Evolutionary conservation across 164 flowering plant species (phyloP).

Genomic region (Cinnamomum chago): DNA sequence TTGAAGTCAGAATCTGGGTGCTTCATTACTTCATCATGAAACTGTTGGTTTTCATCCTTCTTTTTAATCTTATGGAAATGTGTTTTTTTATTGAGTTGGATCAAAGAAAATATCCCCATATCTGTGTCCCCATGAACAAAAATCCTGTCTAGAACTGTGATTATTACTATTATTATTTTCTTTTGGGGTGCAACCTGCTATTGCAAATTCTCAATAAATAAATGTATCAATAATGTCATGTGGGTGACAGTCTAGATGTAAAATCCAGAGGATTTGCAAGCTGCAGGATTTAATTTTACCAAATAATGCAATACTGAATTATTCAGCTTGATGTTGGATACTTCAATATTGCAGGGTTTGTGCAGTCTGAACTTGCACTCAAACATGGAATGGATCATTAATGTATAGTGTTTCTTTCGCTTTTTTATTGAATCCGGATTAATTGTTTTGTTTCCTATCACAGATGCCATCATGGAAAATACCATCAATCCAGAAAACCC

Average conservation of each 20-base stretch:
- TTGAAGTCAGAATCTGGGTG: not conserved
- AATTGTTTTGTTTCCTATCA: not conserved
- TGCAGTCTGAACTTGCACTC: too few relatives aligned
- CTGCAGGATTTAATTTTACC: not conserved
- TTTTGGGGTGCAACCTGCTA: too few relatives aligned
- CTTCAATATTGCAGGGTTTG: too few relatives aligned
- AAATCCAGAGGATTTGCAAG: too few relatives aligned
- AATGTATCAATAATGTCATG: not conserved
- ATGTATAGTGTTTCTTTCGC: not conserved
- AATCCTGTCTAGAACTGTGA: too few relatives aligned
- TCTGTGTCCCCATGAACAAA: too few relatives aligned
- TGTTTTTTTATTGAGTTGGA: not conserved
- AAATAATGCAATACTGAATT: not conserved
- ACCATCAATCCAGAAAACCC: not conserved
- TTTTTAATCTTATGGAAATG: not conserved
- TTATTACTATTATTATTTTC: too few relatives aligned
- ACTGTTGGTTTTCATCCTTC: not conserved
- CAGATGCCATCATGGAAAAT: not conserved
- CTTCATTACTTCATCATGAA: not conserved
- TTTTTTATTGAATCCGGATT: not conserved
- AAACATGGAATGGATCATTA: not conserved
- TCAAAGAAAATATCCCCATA: too few relatives aligned
- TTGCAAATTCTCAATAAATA: too few relatives aligned
- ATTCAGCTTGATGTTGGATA: not conserved
- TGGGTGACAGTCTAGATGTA: not conserved